Evolutionary conservation across 2,329 filamentous ascomycete genomes (phyloP), one percentile per base, ranked within the genome.

Genomic region (Beauveria medogensis): DNA sequence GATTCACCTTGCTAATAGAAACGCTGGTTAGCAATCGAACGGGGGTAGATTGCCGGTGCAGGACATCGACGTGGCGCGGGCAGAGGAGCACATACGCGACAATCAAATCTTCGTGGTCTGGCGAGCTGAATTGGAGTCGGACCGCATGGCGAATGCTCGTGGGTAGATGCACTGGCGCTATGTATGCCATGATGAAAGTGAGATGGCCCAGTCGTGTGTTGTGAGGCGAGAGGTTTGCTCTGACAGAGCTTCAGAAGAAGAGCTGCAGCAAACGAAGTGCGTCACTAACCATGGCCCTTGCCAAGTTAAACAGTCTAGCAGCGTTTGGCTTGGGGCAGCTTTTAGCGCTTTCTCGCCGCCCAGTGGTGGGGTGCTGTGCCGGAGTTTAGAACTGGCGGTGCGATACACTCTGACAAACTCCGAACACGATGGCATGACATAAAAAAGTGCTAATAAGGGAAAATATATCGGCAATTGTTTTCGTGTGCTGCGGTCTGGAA

Each of bases 141-240:
- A 97, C 74, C 16, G 92, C 93, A 82, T 96, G 90, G 60, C 92
- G 87, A 65, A 97, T 87, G 77, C 91, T 96, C 73, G 91, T 97
- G 26, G 94, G 89, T 68, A 87, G 84, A 74, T 99, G 94, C 61
- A 99, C 94, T 44, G 94, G 92, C 64, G 91, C 92, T 69, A 99
- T 80, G 74, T 97, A 99, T 57, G 94, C 90, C 94, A 99, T 99
- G 60, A 53, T 69, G 64, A 62, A 37, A 44, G 16, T 22, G 16
- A 8, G 18, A 37, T 34, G 40, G 34, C 24, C 50, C 47, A 30
- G 50, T 9, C 34, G 16, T 37, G 48, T 37, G 40, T 46, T 59
- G 47, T 5, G 53, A 26, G 37, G 41, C 41, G 40, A 18, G 24
- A 37, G 8, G 18, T 43, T 52, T 16, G n/a, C 37, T 47, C 47